Evolutionary conservation across 1,284 basidiomycete species (phyloP).

Genomic region (Ustilago trichophora): DNA sequence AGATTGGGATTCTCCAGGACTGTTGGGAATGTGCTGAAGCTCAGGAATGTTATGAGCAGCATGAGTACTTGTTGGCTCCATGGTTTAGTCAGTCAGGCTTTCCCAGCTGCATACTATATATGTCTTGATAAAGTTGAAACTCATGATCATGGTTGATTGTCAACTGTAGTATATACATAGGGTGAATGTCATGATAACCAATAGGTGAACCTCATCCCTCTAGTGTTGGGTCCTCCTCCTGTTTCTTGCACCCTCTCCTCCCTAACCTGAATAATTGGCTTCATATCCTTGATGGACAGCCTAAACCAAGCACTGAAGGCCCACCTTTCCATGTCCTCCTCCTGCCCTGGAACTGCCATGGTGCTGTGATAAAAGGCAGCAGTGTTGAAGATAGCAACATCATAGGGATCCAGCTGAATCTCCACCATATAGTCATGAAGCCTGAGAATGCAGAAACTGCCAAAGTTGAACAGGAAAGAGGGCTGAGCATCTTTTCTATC

Average conservation of each 20-base stretch:
- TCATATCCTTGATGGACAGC: neutral
- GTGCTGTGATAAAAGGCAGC: neutral
- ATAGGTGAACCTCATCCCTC: neutral
- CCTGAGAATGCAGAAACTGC: neutral
- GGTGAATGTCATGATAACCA: neutral
- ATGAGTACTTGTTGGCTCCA: neutral
- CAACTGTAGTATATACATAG: neutral
- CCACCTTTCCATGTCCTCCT: conserved; percentile 1
- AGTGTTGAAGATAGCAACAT: conserved; percentile 6
- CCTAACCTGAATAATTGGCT: neutral
- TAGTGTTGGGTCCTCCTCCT: neutral
- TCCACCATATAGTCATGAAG: conserved; percentile 5
- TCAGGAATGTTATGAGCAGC: too few species aligned
- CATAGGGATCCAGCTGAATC: neutral
- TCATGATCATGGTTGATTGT: neutral
- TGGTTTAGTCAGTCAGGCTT: too few species aligned
- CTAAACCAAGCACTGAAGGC: conserved; percentile 6
- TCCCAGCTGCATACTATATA: neutral
- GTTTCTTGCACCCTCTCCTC: neutral
- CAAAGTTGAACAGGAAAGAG: conserved; percentile 11
- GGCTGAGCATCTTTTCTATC: neutral
- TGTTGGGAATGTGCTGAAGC: too few species aligned
- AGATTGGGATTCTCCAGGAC: too few species aligned
- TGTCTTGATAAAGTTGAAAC: neutral
- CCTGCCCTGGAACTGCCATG: neutral